Conservation (phyloP, 257 asterid species). For the Plantago ovata region DNA sequence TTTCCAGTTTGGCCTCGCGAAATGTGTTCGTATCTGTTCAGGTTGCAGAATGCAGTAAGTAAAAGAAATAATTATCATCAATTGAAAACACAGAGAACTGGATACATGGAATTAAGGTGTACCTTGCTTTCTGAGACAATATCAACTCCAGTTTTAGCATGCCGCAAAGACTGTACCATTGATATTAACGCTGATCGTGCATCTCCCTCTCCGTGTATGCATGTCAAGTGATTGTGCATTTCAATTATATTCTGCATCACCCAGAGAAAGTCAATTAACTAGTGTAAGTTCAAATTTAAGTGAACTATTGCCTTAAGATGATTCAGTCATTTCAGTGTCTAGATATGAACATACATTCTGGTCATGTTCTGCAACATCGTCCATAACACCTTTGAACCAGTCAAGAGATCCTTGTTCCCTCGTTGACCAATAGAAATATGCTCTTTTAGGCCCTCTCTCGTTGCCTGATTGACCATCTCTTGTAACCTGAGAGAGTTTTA, state of each 20-base stretch:
- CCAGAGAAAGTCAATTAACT: background rate
- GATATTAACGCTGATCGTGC: constrained; percentile 89
- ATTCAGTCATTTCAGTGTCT: background rate
- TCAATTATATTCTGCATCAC: constrained; percentile 65
- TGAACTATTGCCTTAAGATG: background rate
- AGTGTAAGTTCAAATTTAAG: background rate
- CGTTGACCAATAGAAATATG: constrained; percentile 91
- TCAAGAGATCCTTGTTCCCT: constrained; percentile 94
- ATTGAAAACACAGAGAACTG: background rate
- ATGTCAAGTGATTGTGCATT: constrained; percentile 89
- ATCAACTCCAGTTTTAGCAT: constrained; percentile 85
- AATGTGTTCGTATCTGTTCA: constrained; percentile 78
- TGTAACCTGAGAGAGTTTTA: constrained; percentile 26
- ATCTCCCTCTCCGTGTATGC: constrained; percentile 93
- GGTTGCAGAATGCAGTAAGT: background rate
- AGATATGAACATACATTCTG: constrained; percentile 42
- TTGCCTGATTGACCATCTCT: constrained; percentile 15
- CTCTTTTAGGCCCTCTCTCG: constrained; percentile 56
- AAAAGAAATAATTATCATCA: background rate
- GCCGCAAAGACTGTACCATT: constrained; percentile 90
- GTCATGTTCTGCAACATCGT: constrained; percentile 83
- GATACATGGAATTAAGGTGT: constrained; percentile 4
- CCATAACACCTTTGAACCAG: constrained; percentile 97
- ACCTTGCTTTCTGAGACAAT: constrained; percentile 86
- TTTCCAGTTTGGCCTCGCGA: constrained; percentile 92